Conservation (phyloP, 1,284 basidiomycete genomes). For the Pulveroboletus sp. region DNA sequence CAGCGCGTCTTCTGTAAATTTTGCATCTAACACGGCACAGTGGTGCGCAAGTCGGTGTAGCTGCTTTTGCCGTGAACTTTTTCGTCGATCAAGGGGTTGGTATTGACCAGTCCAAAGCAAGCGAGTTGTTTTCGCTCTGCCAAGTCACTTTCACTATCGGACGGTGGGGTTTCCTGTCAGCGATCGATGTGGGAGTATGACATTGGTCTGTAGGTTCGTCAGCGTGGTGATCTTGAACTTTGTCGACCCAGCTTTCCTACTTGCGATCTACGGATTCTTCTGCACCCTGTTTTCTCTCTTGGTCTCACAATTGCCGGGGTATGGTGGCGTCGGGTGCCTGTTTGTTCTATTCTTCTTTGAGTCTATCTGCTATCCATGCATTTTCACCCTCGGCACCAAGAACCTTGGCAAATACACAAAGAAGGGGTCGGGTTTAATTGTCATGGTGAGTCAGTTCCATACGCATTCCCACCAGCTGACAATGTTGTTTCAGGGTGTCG, state of each 20-base stretch:
- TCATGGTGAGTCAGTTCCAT: conserved; percentile 44
- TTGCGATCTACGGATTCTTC: conserved; percentile 54
- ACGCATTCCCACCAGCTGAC: conserved; percentile 1
- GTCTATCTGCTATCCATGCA: conserved; percentile 70
- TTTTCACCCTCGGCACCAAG: conserved; percentile 73
- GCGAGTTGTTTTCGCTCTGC: conserved; percentile 70
- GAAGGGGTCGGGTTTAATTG: conserved; percentile 67
- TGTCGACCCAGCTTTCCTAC: conserved; percentile 65
- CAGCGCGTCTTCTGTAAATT: background rate
- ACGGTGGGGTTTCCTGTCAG: conserved; percentile 41
- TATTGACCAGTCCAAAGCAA: conserved; percentile 53
- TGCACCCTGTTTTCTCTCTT: conserved; percentile 57
- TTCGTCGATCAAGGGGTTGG: conserved; percentile 63
- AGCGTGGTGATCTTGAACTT: conserved; percentile 64
- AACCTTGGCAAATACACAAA: conserved; percentile 72
- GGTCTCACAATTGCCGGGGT: conserved; percentile 53
- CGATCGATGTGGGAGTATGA: background rate
- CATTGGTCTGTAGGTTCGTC: conserved; percentile 48
- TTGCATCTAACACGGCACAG: conserved; percentile 33
- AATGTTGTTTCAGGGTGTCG: conserved; percentile 50
- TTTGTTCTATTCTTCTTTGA: conserved; percentile 80
- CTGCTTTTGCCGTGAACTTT: conserved; percentile 73
- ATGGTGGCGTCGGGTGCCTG: conserved; percentile 60
- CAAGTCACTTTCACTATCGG: conserved; percentile 74
- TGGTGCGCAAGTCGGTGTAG: conserved; percentile 74